These are phyloP conservation scores for Tardiomyces digboiensis DNA, from an alignment of 1,139 yeast genomes.

Conservation along the genomic window DNA sequence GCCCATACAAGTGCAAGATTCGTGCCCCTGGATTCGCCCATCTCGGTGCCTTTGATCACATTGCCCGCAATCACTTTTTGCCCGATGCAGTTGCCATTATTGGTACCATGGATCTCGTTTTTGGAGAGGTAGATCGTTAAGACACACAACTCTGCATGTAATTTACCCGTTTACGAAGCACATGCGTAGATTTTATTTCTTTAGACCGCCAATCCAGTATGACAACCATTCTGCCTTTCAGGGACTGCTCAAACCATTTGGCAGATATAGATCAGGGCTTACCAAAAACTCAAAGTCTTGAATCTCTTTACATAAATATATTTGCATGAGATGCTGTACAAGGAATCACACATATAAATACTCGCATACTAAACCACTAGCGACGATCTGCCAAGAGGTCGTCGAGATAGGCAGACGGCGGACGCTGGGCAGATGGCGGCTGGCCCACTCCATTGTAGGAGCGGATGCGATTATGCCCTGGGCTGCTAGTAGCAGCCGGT, in stretches of 20 bases:
- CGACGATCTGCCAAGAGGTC: slow-evolving; percentile 15
- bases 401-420: slow-evolving; percentile 27
- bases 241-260: too few species aligned
- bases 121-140: slow-evolving; percentile 90
- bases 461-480: neutral
- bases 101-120: slow-evolving; percentile 93
- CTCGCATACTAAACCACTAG: neutral
- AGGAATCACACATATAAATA: neutral
- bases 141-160: neutral
- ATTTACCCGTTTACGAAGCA: neutral
- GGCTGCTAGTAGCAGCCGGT: neutral
- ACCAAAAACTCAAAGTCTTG: too few species aligned
- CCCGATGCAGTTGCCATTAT: slow-evolving; percentile 93
- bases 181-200: neutral
- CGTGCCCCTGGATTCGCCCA: slow-evolving; percentile 94
- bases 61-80: slow-evolving; percentile 76
- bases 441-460: neutral
- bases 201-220: too few species aligned
- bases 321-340: neutral
- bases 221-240: too few species aligned
- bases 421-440: slow-evolving; percentile 13
- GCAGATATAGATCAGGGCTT: too few species aligned
- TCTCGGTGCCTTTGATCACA: slow-evolving; percentile 80
- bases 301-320: neutral
- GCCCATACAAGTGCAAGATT: slow-evolving; percentile 89